Conservation (phyloP, 306 rosid species). For the Oxytropis ochrocephala region DNA sequence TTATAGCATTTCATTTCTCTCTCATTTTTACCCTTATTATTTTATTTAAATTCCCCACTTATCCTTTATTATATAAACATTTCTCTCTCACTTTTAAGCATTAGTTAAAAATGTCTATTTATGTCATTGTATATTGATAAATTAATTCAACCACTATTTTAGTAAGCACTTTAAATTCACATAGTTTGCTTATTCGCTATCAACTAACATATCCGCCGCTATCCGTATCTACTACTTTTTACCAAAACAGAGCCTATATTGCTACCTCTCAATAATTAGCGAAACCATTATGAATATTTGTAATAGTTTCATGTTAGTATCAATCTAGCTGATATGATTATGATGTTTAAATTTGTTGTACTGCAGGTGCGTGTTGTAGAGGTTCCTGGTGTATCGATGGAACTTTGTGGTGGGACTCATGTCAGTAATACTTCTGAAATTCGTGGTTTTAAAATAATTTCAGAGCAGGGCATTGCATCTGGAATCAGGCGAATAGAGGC, state of each 20-base stretch:
- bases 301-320: neutral
- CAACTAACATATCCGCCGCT: too few species aligned
- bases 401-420: constrained; percentile 98
- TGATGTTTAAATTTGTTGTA: constrained; percentile 21
- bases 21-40: too few species aligned
- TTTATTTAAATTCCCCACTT: too few species aligned
- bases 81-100: too few species aligned
- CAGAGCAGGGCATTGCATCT: constrained; percentile 96
- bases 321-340: constrained; percentile 11
- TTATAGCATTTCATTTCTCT: too few species aligned
- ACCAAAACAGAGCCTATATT: neutral
- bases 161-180: too few species aligned
- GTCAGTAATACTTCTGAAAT: constrained; percentile 84
- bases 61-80: too few species aligned
- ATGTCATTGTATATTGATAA: too few species aligned
- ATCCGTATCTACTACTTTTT: too few species aligned
- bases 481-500: constrained; percentile 95
- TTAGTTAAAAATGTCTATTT: too few species aligned
- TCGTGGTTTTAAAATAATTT: constrained; percentile 84
- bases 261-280: neutral
- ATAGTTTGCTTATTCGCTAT: too few species aligned
- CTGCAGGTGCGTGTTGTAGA: constrained; percentile 93
- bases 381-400: constrained; percentile 95
- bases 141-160: too few species aligned
- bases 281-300: neutral